Evolutionary conservation across 352 stramenopile species (phyloP).

Genomic region (Globisporangium carolinianum): DNA sequence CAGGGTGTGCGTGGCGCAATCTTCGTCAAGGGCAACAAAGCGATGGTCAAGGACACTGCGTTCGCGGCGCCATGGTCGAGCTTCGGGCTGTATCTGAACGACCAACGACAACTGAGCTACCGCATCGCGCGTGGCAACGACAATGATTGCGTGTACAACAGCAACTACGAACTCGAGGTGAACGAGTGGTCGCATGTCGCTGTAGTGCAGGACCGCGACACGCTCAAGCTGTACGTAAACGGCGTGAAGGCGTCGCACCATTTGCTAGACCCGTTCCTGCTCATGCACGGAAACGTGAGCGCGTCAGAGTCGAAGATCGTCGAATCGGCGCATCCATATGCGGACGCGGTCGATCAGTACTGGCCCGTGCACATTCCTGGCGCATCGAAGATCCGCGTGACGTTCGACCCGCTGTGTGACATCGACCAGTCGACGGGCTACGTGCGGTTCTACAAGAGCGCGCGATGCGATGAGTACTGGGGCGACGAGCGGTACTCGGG

Average conservation of each 20-base stretch:
- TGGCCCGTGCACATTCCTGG: slow-evolving; percentile 68
- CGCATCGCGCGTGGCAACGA: slow-evolving; percentile 47
- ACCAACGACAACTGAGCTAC: slow-evolving; percentile 61
- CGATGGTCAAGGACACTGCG: slow-evolving; percentile 37
- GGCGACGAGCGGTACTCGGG: slow-evolving; percentile 65
- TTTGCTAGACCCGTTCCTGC: slow-evolving; percentile 54
- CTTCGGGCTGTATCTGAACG: slow-evolving; percentile 59
- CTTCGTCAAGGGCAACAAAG: slow-evolving; percentile 68
- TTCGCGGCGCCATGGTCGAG: slow-evolving; percentile 58
- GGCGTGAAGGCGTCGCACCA: slow-evolving; percentile 56
- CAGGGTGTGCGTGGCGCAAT: slow-evolving; percentile 54
- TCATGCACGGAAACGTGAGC: slow-evolving; percentile 35
- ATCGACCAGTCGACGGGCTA: slow-evolving; percentile 52
- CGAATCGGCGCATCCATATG: slow-evolving; percentile 51
- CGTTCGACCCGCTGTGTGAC: slow-evolving; percentile 66
- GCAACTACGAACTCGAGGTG: slow-evolving; percentile 50
- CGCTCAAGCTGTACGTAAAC: slow-evolving; percentile 62
- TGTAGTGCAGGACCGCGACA: slow-evolving; percentile 57
- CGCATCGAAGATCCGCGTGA: slow-evolving; percentile 61
- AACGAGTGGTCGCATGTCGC: slow-evolving; percentile 63
- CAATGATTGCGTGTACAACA: slow-evolving; percentile 58
- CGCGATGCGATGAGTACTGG: slow-evolving; percentile 58
- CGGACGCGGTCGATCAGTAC: slow-evolving; percentile 51
- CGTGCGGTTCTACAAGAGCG: slow-evolving; percentile 70
- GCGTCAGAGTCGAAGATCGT: slow-evolving; percentile 45